Evolutionary conservation across 2,329 filamentous ascomycete genomes (phyloP).

Genomic region (Cladophialophora bantiana): DNA sequence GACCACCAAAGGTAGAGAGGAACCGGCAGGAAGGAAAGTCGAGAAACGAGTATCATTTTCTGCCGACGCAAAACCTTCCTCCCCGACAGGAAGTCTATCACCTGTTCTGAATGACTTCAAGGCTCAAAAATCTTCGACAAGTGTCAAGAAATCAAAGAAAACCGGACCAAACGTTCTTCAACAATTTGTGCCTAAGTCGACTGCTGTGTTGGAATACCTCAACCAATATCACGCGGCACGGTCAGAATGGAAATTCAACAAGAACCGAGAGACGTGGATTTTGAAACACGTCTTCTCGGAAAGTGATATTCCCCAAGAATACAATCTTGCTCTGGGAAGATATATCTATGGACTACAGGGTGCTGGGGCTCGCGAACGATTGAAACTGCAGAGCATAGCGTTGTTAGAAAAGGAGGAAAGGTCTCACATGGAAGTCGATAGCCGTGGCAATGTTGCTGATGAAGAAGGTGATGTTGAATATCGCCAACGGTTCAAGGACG

Average conservation of each 20-base stretch:
- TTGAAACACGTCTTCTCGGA: constrained; percentile 82
- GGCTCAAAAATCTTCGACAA: constrained; percentile 21
- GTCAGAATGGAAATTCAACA: constrained; percentile 91
- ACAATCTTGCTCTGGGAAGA: constrained; percentile 73
- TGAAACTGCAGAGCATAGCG: constrained; percentile 71
- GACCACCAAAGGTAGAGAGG: not conserved
- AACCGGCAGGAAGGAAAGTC: constrained; percentile 9
- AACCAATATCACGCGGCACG: constrained; percentile 74
- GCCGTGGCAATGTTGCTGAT: not conserved
- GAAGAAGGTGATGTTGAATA: constrained; percentile 24
- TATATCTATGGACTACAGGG: constrained; percentile 85
- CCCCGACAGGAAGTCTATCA: not conserved
- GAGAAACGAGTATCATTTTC: constrained; percentile 64
- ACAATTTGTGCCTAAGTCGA: constrained; percentile 34
- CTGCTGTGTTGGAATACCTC: constrained; percentile 66
- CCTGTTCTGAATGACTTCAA: constrained; percentile 8
- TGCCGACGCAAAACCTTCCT: constrained; percentile 65
- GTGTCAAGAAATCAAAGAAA: constrained; percentile 45
- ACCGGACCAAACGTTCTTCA: constrained; percentile 41
- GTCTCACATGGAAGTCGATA: not conserved
- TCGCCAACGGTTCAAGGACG: constrained; percentile 15
- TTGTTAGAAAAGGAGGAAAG: constrained; percentile 62
- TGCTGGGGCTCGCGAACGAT: constrained; percentile 68
- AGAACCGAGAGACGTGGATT: constrained; percentile 84
- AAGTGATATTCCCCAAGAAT: constrained; percentile 73